phyloP scores from a whole-genome alignment of 805 yeast genomes.

The Yueomyces sp. region DNA sequence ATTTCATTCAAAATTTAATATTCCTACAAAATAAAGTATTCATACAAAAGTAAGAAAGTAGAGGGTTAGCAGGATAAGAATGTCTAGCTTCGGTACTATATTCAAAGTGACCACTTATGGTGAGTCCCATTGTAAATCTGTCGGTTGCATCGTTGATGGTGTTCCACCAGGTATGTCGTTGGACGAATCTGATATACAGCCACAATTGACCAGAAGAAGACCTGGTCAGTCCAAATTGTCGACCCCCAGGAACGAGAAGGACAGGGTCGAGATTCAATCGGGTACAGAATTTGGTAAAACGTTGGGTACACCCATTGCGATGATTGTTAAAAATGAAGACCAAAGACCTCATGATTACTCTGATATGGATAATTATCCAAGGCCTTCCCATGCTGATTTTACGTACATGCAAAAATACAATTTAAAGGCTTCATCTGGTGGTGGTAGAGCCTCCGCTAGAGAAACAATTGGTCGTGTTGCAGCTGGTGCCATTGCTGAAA shows the following conservation, averaged over 20 bases:
- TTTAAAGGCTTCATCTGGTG: conserved; percentile 87
- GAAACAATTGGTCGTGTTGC: conserved; percentile 99
- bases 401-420: conserved; percentile 89
- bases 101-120: conserved; percentile 87
- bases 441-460: conserved; percentile 94
- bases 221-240: conserved; percentile 91
- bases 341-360: conserved; percentile 94
- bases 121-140: conserved; percentile 94
- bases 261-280: conserved; percentile 80
- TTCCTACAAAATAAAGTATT: not conserved
- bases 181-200: conserved; percentile 81
- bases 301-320: conserved; percentile 89
- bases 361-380: conserved; percentile 89
- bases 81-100: conserved; percentile 62
- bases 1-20: no score
- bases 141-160: conserved; percentile 97
- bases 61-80: conserved; percentile 9
- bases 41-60: not conserved
- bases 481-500: conserved; percentile 97
- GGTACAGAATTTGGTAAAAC: conserved; percentile 89
- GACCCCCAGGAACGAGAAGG: conserved; percentile 95
- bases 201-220: conserved; percentile 91
- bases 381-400: conserved; percentile 97
- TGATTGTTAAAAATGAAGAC: conserved; percentile 87
- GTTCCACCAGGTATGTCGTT: conserved; percentile 90